Conservation (phyloP, 2,329 filamentous ascomycete genomes). For the Aureobasidium sp. region DNA sequence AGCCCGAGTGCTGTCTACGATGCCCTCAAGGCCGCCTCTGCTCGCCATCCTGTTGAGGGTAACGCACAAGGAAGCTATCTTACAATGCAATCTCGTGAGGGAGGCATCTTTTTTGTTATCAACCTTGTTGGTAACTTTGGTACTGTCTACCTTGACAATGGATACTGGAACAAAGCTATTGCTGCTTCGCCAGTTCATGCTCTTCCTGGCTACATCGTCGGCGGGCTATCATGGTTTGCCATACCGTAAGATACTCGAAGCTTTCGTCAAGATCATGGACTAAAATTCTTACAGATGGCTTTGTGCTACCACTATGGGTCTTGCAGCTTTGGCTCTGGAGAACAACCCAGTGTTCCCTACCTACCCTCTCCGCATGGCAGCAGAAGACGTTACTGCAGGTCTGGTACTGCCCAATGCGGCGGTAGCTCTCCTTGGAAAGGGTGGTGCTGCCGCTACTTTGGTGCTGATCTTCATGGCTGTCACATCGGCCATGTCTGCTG, state of each 20-base stretch:
- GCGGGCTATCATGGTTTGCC: conserved; percentile 83
- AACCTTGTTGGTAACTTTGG: conserved; percentile 81
- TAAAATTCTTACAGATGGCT: conserved; percentile 49
- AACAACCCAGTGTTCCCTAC: conserved; percentile 64
- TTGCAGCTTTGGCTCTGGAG: conserved; percentile 74
- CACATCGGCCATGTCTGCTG: conserved; percentile 73
- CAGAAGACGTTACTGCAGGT: conserved; percentile 71
- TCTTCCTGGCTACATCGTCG: conserved; percentile 80
- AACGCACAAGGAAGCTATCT: conserved; percentile 78
- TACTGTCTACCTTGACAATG: conserved; percentile 38
- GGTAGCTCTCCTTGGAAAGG: conserved; percentile 72
- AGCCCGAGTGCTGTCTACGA: conserved; percentile 75
- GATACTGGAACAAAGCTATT: conserved; percentile 92
- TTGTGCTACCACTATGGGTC: conserved; percentile 79
- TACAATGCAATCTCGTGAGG: conserved; percentile 75
- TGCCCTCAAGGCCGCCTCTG: conserved; percentile 61
- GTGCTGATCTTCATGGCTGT: conserved; percentile 87
- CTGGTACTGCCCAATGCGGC: conserved; percentile 80
- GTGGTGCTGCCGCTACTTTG: conserved; percentile 70
- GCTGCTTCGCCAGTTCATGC: conserved; percentile 79
- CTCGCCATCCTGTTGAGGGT: conserved; percentile 66
- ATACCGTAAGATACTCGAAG: conserved; percentile 49
- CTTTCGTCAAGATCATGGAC: too few species aligned
- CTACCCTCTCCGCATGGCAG: conserved; percentile 63
- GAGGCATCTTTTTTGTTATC: conserved; percentile 75